Base-by-base conservation (phyloP, 176 grass and related monocot species). In the Panicum miliaceum region DNA sequence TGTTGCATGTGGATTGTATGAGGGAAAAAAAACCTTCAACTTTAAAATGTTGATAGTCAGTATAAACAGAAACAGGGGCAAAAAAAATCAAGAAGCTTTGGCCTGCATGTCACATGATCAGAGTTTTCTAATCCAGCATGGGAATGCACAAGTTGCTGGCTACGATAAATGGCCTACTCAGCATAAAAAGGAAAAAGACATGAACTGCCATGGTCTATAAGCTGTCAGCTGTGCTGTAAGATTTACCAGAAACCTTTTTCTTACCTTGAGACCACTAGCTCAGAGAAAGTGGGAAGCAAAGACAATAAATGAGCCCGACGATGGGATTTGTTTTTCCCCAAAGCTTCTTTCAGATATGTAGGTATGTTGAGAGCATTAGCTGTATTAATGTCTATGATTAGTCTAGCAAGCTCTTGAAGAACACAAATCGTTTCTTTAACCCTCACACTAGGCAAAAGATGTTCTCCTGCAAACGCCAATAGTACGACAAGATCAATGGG, bases 191-290 rank as follows among this genome's bases (percentile, higher is more conserved):
- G 15, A 62, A 68, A 19, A 48, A 38, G 22, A 38, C 13, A 27
- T 10, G 45, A 32, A 41, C 16, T 38, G 4, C 43, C 61, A 72
- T 66, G 48, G 20, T 68, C 11, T 65, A 85, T 58, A 63, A 32
- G 15, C 43, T 64, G 29, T n/a, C 29, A 50, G 20, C 67, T 63
- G 62, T 63, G 34, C 5, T 22, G 8, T 34, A 75, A 12, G 47
- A 37, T 19, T 18, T n/a, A 71, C 72, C 37, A 64, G 20, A 73
- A 58, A 73, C 63, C 8, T 50, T 81, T 81, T 77, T 86, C 89
- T 89, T 89, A 99, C 96, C 96, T 99, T 87, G 96, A 96, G 77
- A 92, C 77, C 68, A 99, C 91, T 84, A 99, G 96, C 74, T 99
- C 93, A 27, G 91, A 99, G 76, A 96, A 90, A 20, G 89, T 87